Evolutionary conservation across 2,329 filamentous ascomycete species (phyloP).

Genomic region (Stemphylium vesicarium): DNA sequence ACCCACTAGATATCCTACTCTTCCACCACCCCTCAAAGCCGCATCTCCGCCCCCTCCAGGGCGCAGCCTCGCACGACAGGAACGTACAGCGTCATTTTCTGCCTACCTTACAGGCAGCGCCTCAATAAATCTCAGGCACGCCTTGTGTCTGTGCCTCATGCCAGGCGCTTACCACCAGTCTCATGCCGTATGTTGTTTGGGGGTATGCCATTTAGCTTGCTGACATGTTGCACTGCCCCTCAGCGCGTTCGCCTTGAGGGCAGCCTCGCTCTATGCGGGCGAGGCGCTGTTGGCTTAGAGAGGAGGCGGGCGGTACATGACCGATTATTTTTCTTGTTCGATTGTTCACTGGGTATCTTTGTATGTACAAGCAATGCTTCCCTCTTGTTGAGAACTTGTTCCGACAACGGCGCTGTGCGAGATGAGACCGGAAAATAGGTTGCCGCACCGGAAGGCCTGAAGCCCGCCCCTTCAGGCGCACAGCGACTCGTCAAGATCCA

Average conservation of each 20-base stretch:
- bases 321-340: neutral
- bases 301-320: neutral
- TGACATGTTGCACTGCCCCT: slow-evolving; percentile 12
- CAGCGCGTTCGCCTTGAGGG: slow-evolving; percentile 6
- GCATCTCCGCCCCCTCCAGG: slow-evolving; percentile 2
- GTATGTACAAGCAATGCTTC: too few relatives aligned
- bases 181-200: neutral
- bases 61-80: slow-evolving; percentile 9
- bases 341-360: neutral
- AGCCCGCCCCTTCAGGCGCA: neutral
- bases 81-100: neutral
- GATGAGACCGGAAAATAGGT: neutral
- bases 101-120: slow-evolving; percentile 6
- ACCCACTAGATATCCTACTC: slow-evolving; percentile 9
- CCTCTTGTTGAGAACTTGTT: neutral
- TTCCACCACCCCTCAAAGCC: neutral
- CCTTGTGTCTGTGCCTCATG: neutral
- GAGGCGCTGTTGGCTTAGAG: slow-evolving; percentile 3
- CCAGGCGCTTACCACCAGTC: neutral
- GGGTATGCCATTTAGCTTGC: neutral
- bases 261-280: slow-evolving; percentile 6
- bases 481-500: neutral
- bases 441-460: neutral
- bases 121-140: slow-evolving; percentile 3
- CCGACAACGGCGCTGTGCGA: neutral